Conservation (phyloP, 2,329 filamentous ascomycete genomes). For the Cercospora zeae-maydis region DNA sequence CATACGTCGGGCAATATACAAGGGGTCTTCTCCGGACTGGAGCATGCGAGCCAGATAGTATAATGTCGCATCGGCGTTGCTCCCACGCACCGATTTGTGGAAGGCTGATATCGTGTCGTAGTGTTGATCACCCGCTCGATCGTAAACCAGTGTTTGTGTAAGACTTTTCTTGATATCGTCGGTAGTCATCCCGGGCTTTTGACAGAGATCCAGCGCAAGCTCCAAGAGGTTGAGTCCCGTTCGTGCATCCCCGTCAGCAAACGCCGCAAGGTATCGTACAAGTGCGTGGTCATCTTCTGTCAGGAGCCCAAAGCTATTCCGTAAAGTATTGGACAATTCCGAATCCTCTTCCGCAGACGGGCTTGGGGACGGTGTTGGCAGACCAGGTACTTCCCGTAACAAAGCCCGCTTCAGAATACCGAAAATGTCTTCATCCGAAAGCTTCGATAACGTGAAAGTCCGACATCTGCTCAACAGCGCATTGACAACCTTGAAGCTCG, state of each 20-base stretch:
- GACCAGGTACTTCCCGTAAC: constrained; percentile 51
- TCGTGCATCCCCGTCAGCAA: constrained; percentile 87
- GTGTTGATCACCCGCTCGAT: constrained; percentile 90
- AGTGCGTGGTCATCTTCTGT: constrained; percentile 66
- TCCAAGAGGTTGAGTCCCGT: constrained; percentile 91
- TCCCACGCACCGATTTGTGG: constrained; percentile 90
- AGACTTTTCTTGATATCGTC: constrained; percentile 75
- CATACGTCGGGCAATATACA: constrained; percentile 88
- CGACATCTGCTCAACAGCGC: constrained; percentile 85
- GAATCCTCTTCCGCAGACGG: constrained; percentile 21
- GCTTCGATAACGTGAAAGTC: constrained; percentile 78
- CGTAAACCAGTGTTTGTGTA: constrained; percentile 91
- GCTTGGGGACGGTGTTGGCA: constrained; percentile 39
- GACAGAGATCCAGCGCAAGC: constrained; percentile 74
- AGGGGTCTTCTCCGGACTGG: constrained; percentile 85
- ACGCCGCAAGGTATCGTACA: constrained; percentile 74
- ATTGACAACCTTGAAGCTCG: constrained; percentile 85
- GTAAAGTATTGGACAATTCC: background rate
- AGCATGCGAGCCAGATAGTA: constrained; percentile 97
- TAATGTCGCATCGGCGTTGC: constrained; percentile 78
- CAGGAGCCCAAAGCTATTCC: constrained; percentile 45
- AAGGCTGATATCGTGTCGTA: constrained; percentile 97
- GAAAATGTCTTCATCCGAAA: constrained; percentile 68
- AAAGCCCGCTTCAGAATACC: constrained; percentile 75
- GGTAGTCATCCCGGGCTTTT: constrained; percentile 60